phyloP scores from a whole-genome alignment of 176 grass and related monocot genomes.

The Paspalum vaginatum region DNA sequence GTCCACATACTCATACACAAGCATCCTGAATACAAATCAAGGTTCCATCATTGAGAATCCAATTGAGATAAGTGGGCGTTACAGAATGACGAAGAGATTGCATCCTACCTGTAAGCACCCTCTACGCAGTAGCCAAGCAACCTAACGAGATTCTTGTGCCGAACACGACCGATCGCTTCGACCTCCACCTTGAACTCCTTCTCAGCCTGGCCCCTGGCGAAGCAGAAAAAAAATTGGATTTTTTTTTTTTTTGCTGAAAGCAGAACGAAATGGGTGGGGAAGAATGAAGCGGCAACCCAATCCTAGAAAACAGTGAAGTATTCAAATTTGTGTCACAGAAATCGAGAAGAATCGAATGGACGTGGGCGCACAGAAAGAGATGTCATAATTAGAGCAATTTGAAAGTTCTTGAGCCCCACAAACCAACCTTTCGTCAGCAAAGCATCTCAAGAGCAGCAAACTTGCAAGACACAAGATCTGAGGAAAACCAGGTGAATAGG shows the following conservation, averaged over 20 bases:
- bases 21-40: slow-evolving; percentile 65
- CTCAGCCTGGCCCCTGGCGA: slow-evolving; percentile 88
- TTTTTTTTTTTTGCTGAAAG: neutral
- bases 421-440: slow-evolving; percentile 22
- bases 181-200: slow-evolving; percentile 99
- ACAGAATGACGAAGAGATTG: slow-evolving; percentile 8
- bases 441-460: slow-evolving; percentile 5
- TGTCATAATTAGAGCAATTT: slow-evolving; percentile 46
- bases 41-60: neutral
- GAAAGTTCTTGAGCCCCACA: slow-evolving; percentile 53
- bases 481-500: neutral
- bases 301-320: slow-evolving; percentile 33
- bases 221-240: slow-evolving; percentile 13
- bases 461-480: slow-evolving; percentile 15
- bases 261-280: neutral
- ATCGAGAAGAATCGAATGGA: slow-evolving; percentile 39
- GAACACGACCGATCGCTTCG: slow-evolving; percentile 86
- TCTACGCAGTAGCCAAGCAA: slow-evolving; percentile 93
- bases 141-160: slow-evolving; percentile 97
- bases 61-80: neutral
- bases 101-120: slow-evolving; percentile 82
- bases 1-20: slow-evolving; percentile 95
- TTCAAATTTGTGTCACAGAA: slow-evolving; percentile 39
- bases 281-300: slow-evolving; percentile 25
- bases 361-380: slow-evolving; percentile 36